Evolutionary conservation across 2,329 filamentous ascomycete species (phyloP), one percentile per base, ranked within the genome.

Genomic region (Penicillium sp.): DNA sequence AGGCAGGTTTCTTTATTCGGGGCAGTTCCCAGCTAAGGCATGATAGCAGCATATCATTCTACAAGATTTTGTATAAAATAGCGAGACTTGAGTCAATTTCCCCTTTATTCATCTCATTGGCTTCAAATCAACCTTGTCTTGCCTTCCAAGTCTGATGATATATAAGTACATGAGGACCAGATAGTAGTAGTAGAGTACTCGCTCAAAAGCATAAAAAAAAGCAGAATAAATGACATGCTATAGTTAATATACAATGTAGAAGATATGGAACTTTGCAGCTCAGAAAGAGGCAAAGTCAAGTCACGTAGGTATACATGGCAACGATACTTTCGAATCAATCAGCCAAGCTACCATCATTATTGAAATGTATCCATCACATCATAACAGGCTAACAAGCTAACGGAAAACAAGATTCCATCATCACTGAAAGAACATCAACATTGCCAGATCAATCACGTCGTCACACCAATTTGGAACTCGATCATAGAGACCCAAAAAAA

Each of bases 1-100:
- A 15, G 82, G 83, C 0, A 70, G 71, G 13, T 71, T 86, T 23
- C 66, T 72, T 15, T 85, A 80, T 78, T 63, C 79, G n/a, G 64
- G 62, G 13, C 64, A 66, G 27, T 77, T 54, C 15, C 45, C 52
- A 23, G 38, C 21, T 21, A 16, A 16, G 7, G 13, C 5, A 16
- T 16, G 13, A 23, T 46, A n/a, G 2, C 9, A 27, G 4, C 23
- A 34, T 47, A 25, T 15, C 6, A n/a, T 21, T 21, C 27, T 46
- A 16, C 2, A 23, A 8, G 15, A 4, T 47, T 23, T 8, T 47
- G 45, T 25, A 34, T 25, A 34, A 11, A 7, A n/a, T 11, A 10
- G 4, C 38, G 6, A 38, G 16, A 27, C 15, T 2, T 11, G 2
- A 5, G 23, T 16, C 15, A 27, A 43, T 27, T n/a, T 3, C 23